These are phyloP conservation scores for Polyplosphaeria fusca DNA, from an alignment of 495 filamentous ascomycete genomes.

Conservation along the genomic window DNA sequence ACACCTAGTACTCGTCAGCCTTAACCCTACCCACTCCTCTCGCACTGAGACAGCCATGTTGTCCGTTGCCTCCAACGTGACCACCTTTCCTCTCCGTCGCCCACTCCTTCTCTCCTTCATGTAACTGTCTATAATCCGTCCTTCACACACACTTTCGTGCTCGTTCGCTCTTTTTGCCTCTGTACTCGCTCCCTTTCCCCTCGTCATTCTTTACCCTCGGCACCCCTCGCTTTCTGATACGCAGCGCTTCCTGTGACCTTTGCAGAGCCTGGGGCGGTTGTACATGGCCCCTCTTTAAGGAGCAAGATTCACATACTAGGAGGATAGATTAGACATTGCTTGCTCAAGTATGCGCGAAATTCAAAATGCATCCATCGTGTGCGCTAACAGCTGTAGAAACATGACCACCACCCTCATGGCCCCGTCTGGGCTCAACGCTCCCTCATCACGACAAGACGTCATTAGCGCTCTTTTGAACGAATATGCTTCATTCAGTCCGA, in stretches of 20 bases:
- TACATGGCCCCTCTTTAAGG: too few species aligned
- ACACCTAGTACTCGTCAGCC: slow-evolving; percentile 22
- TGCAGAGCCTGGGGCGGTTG: too few species aligned
- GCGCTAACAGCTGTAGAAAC: neutral
- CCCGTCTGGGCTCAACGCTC: slow-evolving; percentile 17
- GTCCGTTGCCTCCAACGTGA: neutral
- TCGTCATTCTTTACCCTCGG: too few species aligned
- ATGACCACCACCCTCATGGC: slow-evolving; percentile 25
- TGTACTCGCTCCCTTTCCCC: neutral
- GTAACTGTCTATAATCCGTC: neutral
- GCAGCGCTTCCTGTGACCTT: too few species aligned
- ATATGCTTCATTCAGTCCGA: slow-evolving; percentile 20
- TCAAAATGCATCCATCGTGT: neutral
- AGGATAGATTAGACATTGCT: neutral
- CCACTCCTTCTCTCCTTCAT: slow-evolving; percentile 1
- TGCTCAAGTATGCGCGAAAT: neutral
- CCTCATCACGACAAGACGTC: slow-evolving; percentile 29
- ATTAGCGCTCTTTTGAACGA: slow-evolving; percentile 32
- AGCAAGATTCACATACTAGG: too few species aligned
- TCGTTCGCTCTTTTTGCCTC: neutral
- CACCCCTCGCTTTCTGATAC: too few species aligned
- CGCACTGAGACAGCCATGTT: slow-evolving; percentile 14
- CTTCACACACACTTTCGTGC: neutral
- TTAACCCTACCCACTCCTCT: slow-evolving; percentile 2
- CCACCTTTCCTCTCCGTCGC: neutral